Evolutionary conservation across 1,284 basidiomycete species (phyloP).

Genomic region (Cryptococcus jaspeensis): DNA sequence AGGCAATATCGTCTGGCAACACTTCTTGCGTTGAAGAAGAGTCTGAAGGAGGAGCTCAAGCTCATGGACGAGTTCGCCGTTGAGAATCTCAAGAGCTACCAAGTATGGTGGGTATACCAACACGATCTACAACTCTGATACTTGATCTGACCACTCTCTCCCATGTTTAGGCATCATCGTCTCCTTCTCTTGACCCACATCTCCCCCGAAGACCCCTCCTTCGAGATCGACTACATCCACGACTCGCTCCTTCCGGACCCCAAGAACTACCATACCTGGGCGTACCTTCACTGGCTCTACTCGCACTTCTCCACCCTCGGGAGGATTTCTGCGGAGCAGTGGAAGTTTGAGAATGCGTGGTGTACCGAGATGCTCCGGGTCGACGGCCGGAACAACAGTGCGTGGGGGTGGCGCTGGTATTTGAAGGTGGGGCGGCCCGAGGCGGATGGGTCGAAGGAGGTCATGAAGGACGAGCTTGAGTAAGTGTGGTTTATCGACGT

Average conservation of each 20-base stretch:
- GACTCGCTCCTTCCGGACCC: constrained; percentile 67
- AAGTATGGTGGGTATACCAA: constrained; percentile 68
- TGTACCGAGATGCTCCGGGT: constrained; percentile 69
- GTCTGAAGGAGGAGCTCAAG: constrained; percentile 70
- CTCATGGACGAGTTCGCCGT: constrained; percentile 82
- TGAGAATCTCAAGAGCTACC: constrained; percentile 84
- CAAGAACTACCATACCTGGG: constrained; percentile 98
- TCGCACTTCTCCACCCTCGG: constrained; percentile 63
- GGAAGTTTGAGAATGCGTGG: constrained; percentile 75
- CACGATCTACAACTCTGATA: background rate
- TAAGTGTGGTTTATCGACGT: constrained; percentile 52
- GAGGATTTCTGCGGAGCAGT: constrained; percentile 59
- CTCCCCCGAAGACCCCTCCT: constrained; percentile 56
- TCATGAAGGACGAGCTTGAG: constrained; percentile 66
- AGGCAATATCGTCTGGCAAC: constrained; percentile 94
- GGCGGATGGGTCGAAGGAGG: constrained; percentile 45
- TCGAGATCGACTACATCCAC: constrained; percentile 77
- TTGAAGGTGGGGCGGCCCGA: constrained; percentile 70
- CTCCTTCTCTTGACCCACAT: constrained; percentile 65
- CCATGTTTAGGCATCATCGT: constrained; percentile 69
- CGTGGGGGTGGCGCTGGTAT: constrained; percentile 98
- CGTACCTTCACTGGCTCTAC: constrained; percentile 86
- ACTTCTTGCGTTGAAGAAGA: constrained; percentile 63
- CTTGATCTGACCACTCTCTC: constrained; percentile 1
- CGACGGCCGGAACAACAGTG: constrained; percentile 93